Evolutionary conservation across 2,329 filamentous ascomycete genomes (phyloP).

Genomic region (Neurospora crassa): DNA sequence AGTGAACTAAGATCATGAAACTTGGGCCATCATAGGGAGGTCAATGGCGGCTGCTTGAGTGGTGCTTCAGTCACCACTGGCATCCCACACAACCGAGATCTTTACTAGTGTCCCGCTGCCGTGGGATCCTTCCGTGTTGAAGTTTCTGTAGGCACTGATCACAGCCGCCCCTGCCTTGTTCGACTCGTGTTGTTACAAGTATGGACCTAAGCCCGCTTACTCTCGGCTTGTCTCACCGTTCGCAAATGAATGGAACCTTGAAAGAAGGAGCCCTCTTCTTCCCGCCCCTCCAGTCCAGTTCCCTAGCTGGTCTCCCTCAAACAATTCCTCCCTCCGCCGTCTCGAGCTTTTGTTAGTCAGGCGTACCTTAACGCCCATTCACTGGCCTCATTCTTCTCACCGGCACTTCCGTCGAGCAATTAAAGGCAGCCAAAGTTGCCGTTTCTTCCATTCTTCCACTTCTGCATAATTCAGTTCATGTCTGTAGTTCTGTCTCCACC

Average conservation of each 20-base stretch:
- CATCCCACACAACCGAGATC: too few relatives aligned
- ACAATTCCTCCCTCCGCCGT: background rate
- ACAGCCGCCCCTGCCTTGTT: background rate
- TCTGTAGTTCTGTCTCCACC: background rate
- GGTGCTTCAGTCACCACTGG: too few relatives aligned
- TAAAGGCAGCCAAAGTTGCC: rapidly evolving
- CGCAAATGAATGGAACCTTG: background rate
- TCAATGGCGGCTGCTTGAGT: too few relatives aligned
- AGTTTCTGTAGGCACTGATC: too few relatives aligned
- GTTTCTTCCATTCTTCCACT: background rate
- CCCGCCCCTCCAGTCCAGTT: rapidly evolving
- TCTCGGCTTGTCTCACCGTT: background rate
- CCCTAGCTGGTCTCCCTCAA: background rate
- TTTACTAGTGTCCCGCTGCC: too few relatives aligned
- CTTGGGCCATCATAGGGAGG: background rate
- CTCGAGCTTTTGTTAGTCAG: background rate
- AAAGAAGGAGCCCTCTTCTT: background rate
- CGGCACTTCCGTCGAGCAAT: background rate
- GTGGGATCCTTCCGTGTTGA: too few relatives aligned
- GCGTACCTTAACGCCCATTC: background rate
- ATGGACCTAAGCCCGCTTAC: too few relatives aligned
- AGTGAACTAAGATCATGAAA: background rate
- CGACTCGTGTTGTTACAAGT: background rate
- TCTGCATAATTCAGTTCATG: background rate
- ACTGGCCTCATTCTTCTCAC: background rate